phyloP scores from a whole-genome alignment of 2,329 filamentous ascomycete species.

The Alternaria sp. region DNA sequence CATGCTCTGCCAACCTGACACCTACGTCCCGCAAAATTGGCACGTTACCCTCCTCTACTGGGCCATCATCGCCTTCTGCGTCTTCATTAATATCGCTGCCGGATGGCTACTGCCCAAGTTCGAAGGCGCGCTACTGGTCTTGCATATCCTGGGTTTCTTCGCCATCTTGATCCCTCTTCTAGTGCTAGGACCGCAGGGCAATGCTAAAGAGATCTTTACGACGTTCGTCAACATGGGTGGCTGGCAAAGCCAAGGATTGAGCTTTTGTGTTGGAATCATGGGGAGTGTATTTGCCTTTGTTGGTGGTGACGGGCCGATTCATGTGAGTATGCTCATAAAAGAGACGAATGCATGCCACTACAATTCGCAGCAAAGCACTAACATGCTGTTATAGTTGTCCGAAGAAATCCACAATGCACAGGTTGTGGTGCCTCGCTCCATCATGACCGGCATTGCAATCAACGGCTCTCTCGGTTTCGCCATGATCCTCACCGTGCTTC shows the following conservation, averaged over 20 bases:
- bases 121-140: constrained; percentile 56
- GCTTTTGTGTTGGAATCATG: constrained; percentile 52
- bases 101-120: constrained; percentile 56
- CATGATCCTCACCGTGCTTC: constrained; percentile 38
- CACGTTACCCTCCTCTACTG: constrained; percentile 61
- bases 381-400: constrained; percentile 25
- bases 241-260: constrained; percentile 55
- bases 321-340: constrained; percentile 29
- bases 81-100: constrained; percentile 56
- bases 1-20: constrained; percentile 48
- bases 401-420: constrained; percentile 45
- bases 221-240: constrained; percentile 56
- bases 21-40: constrained; percentile 54
- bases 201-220: constrained; percentile 54
- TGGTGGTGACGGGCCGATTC: constrained; percentile 50
- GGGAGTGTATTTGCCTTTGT: constrained; percentile 47
- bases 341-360: not conserved
- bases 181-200: constrained; percentile 51
- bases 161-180: constrained; percentile 58
- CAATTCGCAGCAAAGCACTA: not conserved
- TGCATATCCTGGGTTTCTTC: constrained; percentile 61
- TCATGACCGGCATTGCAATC: constrained; percentile 49
- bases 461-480: constrained; percentile 51
- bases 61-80: constrained; percentile 51
- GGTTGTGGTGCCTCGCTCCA: constrained; percentile 44